Evolutionary conservation across 805 yeast species (phyloP).

Genomic region (Saccharomycopsis javanensis): DNA sequence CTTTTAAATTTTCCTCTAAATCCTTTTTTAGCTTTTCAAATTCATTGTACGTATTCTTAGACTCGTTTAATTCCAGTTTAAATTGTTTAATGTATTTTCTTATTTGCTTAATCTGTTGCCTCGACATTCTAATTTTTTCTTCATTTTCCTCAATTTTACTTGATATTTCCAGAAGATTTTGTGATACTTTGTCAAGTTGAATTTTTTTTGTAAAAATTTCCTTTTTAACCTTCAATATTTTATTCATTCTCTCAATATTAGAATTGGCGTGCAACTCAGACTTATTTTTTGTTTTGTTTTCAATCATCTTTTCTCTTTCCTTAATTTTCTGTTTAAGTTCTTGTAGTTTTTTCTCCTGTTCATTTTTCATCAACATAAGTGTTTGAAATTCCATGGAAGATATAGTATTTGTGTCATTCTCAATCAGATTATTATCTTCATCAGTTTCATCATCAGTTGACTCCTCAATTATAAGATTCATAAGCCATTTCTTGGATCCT

Average conservation of each 20-base stretch:
- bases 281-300: not conserved
- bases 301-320: not conserved
- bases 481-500: conserved; percentile 9
- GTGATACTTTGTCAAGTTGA: conserved; percentile 18
- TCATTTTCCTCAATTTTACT: conserved; percentile 11
- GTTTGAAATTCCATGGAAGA: not conserved
- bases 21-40: conserved; percentile 15
- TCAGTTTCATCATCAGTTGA: conserved; percentile 2
- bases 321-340: not conserved
- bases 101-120: not conserved
- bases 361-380: conserved; percentile 1
- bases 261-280: conserved; percentile 8
- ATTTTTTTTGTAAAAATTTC: conserved; percentile 18
- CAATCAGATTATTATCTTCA: not conserved
- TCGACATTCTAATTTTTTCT: conserved; percentile 6
- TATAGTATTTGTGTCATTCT: not conserved
- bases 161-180: not conserved
- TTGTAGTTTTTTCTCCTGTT: conserved; percentile 5
- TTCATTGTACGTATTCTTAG: conserved; percentile 16
- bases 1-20: conserved; percentile 14
- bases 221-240: conserved; percentile 1
- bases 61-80: conserved; percentile 3
- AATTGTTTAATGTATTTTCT: conserved; percentile 1
- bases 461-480: conserved; percentile 6
- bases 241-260: conserved; percentile 17